Evolutionary conservation across 306 rosid genomes (phyloP).

Genomic region (Nissolia schottii): DNA sequence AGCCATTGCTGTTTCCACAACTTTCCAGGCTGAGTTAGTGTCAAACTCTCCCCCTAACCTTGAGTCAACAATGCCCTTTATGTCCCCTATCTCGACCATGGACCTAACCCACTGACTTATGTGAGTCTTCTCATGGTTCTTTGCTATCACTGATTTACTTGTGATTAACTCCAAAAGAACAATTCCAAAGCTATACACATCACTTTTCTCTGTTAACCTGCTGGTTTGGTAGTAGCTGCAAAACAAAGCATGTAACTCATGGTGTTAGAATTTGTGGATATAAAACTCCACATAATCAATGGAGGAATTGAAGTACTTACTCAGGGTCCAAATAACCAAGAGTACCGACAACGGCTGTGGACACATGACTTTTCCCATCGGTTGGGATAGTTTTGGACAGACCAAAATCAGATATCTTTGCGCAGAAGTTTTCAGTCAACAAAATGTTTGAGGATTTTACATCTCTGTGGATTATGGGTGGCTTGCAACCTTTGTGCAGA

Average conservation of each 20-base stretch:
- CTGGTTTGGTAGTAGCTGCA: constrained; percentile 31
- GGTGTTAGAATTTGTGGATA: not conserved
- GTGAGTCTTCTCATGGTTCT: constrained; percentile 17
- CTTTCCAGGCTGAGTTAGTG: constrained; percentile 38
- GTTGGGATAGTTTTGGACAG: constrained; percentile 27
- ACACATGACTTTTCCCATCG: constrained; percentile 14
- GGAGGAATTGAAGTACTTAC: constrained; percentile 16
- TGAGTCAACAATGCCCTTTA: constrained; percentile 33
- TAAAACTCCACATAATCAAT: not conserved
- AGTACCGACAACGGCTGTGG: constrained; percentile 39
- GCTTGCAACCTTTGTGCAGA: constrained; percentile 30
- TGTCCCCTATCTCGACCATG: constrained; percentile 27
- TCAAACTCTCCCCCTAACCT: constrained; percentile 22
- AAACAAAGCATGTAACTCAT: not conserved
- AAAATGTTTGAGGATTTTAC: constrained; percentile 45
- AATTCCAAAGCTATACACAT: constrained; percentile 53
- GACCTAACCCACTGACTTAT: constrained; percentile 36
- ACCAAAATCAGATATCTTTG: constrained; percentile 43
- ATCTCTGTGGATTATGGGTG: constrained; percentile 44
- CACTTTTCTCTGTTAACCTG: constrained; percentile 46
- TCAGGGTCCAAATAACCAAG: constrained; percentile 38
- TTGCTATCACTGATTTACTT: constrained; percentile 24
- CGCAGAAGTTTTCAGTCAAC: constrained; percentile 34
- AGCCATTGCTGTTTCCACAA: constrained; percentile 40
- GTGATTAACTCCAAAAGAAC: constrained; percentile 52